Base-by-base conservation (phyloP, 2,329 filamentous ascomycete genomes). In the Aureobasidium subglaciale region DNA sequence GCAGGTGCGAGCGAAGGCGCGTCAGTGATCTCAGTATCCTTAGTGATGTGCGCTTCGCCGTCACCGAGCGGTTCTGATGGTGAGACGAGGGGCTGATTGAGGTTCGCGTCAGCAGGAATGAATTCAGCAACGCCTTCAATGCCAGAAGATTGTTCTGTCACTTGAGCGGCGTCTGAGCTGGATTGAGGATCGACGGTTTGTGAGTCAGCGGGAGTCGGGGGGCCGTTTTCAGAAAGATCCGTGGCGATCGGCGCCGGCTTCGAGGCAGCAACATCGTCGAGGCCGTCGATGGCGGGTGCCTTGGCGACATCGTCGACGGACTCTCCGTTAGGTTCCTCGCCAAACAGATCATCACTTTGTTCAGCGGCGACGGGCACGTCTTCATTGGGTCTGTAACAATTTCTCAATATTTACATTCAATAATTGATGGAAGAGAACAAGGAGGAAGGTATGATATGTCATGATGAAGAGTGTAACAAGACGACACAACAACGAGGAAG, bases 61-160 rank as follows among this genome's bases (percentile, higher is more conserved):
- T 63, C 61, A n/a, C 55, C 60, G 24, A 67, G 66, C 16, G 73
- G 72, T 59, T 75, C 71, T 16, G 72, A 67, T 1, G 73, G 70
- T 30, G 71, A 70, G 41, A 70, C 68, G 20, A 73, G 71, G 5
- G 74, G 64, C 58, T 74, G 72, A 52, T 71, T 71, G 18, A 60
- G 63, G 34, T 71, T 70, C 24, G 72, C 66, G 54, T 67, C 68
- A 48, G 74, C 70, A 18, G 71, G 68, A 41, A 76, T 62, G 57
- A 72, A 74, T 30, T 72, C 70, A 18, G 73, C 69, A 25, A 72
- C 63, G 5, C 71, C 67, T 25, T 73, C 72, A 29, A 76, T 75
- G 50, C 72, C 73, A 54, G 69, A 67, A 10, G 71, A 68, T n/a
- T 70, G 67, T 61, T 75, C 66, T 46, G 71, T 70, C 3, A 68